phyloP scores from a whole-genome alignment of 306 rosid species.

The Quercus variabilis region DNA sequence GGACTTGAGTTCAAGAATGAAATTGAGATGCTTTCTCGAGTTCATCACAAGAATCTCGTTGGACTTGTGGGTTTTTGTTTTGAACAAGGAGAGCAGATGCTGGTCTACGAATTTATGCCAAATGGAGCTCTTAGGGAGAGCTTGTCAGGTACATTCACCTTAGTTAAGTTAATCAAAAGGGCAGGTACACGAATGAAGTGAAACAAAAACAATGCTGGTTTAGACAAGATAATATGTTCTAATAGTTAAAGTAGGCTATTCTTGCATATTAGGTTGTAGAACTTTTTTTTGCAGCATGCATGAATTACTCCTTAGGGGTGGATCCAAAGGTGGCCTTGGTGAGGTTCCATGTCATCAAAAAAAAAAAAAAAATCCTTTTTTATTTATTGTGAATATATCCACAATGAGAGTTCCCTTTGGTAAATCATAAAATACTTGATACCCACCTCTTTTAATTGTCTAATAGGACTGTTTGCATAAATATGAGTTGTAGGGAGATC shows the following conservation, averaged over 20 bases:
- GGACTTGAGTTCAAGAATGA: conserved; percentile 92
- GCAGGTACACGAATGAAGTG: no score
- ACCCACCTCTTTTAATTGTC: neutral
- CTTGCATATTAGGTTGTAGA: no score
- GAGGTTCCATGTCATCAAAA: no score
- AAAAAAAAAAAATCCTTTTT: no score
- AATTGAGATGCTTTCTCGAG: conserved; percentile 94
- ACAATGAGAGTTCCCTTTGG: neutral
- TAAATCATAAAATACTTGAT: neutral
- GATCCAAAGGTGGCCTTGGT: no score
- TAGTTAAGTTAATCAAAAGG: neutral
- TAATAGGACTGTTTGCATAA: neutral
- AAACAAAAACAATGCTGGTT: no score
- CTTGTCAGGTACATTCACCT: conserved; percentile 54
- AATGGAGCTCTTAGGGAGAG: conserved; percentile 82
- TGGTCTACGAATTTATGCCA: conserved; percentile 82
- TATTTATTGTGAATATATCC: neutral
- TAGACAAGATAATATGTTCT: no score
- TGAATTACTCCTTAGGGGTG: no score
- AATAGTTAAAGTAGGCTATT: no score
- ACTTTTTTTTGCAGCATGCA: no score
- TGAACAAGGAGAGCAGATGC: conserved; percentile 93
- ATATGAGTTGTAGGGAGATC: conserved; percentile 58
- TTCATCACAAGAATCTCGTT: conserved; percentile 97
- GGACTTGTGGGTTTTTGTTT: conserved; percentile 94